Percentiles rank a stretch among this genome's conserved stretches.
phyloP scores from a whole-genome alignment of 805 yeast species.

The Suhomyces sp. region DNA sequence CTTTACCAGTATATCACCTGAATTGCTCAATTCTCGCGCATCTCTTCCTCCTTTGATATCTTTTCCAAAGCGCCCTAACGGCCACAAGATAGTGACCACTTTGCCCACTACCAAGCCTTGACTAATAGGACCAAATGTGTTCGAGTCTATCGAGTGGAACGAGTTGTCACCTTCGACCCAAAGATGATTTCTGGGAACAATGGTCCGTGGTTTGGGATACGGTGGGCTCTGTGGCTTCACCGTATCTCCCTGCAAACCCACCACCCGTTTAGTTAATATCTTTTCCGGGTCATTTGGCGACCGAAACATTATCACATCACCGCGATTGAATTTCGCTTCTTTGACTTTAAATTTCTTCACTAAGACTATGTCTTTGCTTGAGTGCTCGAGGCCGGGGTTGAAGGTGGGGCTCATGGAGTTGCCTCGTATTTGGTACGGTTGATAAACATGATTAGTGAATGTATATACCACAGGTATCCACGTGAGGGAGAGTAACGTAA shows the following conservation, averaged over 20 bases:
- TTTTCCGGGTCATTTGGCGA: constrained; percentile 80
- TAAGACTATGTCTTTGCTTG: constrained; percentile 59
- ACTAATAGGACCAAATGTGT: constrained; percentile 85
- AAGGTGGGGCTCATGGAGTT: constrained; percentile 86
- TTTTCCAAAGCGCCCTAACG: constrained; percentile 38
- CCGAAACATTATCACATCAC: constrained; percentile 75
- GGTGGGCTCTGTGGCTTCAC: constrained; percentile 57
- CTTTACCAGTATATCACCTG: constrained; percentile 2
- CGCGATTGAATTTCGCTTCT: constrained; percentile 43
- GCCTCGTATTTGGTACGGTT: constrained; percentile 75
- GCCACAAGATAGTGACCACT: constrained; percentile 70
- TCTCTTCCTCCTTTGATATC: constrained; percentile 28
- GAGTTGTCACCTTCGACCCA: constrained; percentile 96
- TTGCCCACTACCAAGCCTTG: constrained; percentile 78
- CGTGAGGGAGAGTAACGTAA: constrained; percentile 30
- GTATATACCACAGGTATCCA: constrained; percentile 84
- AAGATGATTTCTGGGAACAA: constrained; percentile 74
- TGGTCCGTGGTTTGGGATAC: constrained; percentile 62
- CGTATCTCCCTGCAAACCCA: constrained; percentile 72
- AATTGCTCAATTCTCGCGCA: constrained; percentile 12
- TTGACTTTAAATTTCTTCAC: constrained; percentile 64
- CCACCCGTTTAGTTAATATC: constrained; percentile 75
- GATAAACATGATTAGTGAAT: constrained; percentile 66
- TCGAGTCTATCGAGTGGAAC: constrained; percentile 77
- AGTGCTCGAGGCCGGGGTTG: constrained; percentile 59